Percentiles rank a stretch among this genome's conserved stretches.
Evolutionary conservation across 176 grass and related monocot species (phyloP).

Genomic region (Themeda triandra): DNA sequence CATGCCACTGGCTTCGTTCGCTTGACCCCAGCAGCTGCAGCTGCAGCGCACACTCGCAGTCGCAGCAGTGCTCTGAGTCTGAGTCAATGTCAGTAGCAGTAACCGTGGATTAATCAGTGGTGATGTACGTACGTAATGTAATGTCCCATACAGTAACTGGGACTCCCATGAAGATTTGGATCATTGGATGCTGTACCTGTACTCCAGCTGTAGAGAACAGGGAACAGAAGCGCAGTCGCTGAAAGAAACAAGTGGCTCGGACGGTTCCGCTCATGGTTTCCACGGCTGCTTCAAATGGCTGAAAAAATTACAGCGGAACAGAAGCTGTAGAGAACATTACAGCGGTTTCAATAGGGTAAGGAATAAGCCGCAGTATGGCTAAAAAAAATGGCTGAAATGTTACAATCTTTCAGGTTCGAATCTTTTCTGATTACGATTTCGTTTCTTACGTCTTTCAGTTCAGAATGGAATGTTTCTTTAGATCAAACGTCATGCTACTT

Average conservation of each 20-base stretch:
- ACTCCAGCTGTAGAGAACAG: conserved; percentile 9
- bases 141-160: background rate
- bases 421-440: background rate
- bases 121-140: background rate
- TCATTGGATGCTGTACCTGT: background rate
- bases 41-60: background rate
- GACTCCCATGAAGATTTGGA: background rate
- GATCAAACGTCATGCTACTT: background rate
- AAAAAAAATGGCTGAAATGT: too few species aligned
- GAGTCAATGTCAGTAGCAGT: background rate
- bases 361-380: too few species aligned
- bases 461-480: conserved; percentile 16
- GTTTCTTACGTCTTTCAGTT: background rate
- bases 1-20: too few species aligned
- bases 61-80: background rate
- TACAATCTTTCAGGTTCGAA: background rate
- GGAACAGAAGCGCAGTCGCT: background rate
- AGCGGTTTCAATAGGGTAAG: too few species aligned
- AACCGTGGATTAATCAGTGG: background rate
- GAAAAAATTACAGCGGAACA: too few species aligned
- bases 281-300: too few species aligned
- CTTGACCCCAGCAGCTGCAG: background rate
- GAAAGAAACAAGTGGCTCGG: background rate
- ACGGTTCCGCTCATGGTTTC: too few species aligned
- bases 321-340: too few species aligned